Base-by-base conservation (phyloP, 768 basidiomycete genomes). In the Naganishia vaughanmartiniae region DNA sequence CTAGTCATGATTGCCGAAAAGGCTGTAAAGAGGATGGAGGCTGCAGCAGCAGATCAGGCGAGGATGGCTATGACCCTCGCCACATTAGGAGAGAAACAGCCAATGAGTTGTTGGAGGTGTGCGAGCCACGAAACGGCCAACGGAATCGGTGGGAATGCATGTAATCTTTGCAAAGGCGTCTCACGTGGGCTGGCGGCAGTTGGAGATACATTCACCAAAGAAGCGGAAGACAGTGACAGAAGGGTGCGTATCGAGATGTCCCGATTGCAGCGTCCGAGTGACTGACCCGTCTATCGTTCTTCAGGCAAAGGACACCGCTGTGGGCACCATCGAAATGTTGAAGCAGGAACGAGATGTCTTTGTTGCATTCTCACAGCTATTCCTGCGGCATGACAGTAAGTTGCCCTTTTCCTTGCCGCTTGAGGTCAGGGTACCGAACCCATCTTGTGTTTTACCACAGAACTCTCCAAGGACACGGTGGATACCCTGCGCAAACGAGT, bases 401-500 rank as follows among this genome's bases (percentile, higher is more conserved):
- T 72, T 7, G 30, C 33, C 2, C 4, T 12, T 15, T 1, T 48
- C n/a, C 31, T 57, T 5, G 2, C 51, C 33, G 34, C 24, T 15
- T 30, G 19, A 11, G 26, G 30, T 6, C 24, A 19, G 24, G n/a
- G n/a, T 68, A 34, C 33, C 28, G 15, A 9, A 15, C 42, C n/a
- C 5, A 31, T 19, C 33, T 14, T 42, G n/a, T 30, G 10, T 11
- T 26, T 69, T 54, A 2, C 24, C 6, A 19, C 53, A 80, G 79
- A 73, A n/a, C 85, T 94, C 53, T 91, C 92, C 0, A 85, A 88
- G 46, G 95, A 97, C 77, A 88, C 90, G 73, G 91, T 93, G 1
- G 93, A 96, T 70, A 86, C 89, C 42, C 83, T 98, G 70, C 89
- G 89, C 82, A 94, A 92, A 77, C 89, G 91, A 42, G 88, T 94